These are phyloP conservation scores for Mycena polygramma DNA, from an alignment of 768 basidiomycete species.

Conservation along the genomic window DNA sequence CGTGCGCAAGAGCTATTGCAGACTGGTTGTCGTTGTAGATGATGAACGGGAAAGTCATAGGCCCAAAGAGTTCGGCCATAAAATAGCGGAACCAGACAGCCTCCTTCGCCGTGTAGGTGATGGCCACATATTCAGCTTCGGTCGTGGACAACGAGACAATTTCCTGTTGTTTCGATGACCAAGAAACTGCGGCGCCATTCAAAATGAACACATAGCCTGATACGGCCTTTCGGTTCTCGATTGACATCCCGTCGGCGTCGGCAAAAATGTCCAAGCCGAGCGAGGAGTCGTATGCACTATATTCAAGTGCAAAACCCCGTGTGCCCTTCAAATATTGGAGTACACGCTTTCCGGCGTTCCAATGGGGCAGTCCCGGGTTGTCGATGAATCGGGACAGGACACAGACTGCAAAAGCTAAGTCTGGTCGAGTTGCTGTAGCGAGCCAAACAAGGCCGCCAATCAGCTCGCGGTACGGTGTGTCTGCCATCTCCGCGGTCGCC, in stretches of 20 bases:
- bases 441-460: slow-evolving; percentile 23
- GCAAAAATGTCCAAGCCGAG: slow-evolving; percentile 20
- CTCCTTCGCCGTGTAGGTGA: slow-evolving; percentile 19
- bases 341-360: slow-evolving; percentile 26
- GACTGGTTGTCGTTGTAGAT: slow-evolving; percentile 31
- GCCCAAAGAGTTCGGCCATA: slow-evolving; percentile 24
- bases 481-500: slow-evolving; percentile 3
- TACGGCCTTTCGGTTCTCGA: slow-evolving; percentile 21
- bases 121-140: slow-evolving; percentile 22
- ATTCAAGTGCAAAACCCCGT: background rate
- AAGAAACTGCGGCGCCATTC: slow-evolving; percentile 29
- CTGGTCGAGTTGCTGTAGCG: slow-evolving; percentile 22
- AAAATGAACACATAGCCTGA: slow-evolving; percentile 19
- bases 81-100: slow-evolving; percentile 16
- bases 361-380: slow-evolving; percentile 25
- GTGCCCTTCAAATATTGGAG: slow-evolving; percentile 30
- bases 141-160: slow-evolving; percentile 22
- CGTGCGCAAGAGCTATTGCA: slow-evolving; percentile 22
- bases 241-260: slow-evolving; percentile 24
- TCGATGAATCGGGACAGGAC: slow-evolving; percentile 16
- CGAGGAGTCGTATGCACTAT: slow-evolving; percentile 6
- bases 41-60: slow-evolving; percentile 6
- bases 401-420: slow-evolving; percentile 18
- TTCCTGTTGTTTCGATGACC: slow-evolving; percentile 28
- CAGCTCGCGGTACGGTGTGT: slow-evolving; percentile 14